Evolutionary conservation across 2,329 filamentous ascomycete genomes (phyloP), one percentile per base, ranked within the genome.

Genomic region (Sarocladium oryzae): DNA sequence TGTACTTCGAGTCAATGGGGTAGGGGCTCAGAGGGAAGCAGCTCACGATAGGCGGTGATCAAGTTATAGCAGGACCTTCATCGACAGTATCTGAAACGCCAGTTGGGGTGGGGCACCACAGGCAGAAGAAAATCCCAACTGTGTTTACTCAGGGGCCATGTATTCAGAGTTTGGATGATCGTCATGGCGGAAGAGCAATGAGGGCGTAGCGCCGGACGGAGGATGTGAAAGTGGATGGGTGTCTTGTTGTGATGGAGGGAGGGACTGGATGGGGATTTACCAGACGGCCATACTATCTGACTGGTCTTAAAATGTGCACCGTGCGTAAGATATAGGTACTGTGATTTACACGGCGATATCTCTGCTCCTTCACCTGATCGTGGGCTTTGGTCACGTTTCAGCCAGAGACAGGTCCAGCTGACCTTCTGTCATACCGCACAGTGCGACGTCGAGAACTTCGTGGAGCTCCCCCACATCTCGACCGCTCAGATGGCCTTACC

Each of bases 121-220:
- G 33, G n/a, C 28, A 30, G 21, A 20, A 23, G 33, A 16, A 16
- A n/a, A 33, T 24, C 32, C 33, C 43, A 16, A 8, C 43, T 10
- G n/a, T 32, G 28, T 33, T 33, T 23, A 13, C 13, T 28, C 40
- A 43, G 40, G 40, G 36, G 21, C 15, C 21, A 6, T 28, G 15
- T n/a, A n/a, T n/a, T n/a, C 40, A 43, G 40, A 43, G 40, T 43
- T 43, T 43, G 21, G 40, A 43, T 43, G 40, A 43, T 43, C 40
- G 23, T 43, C 40, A 13, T 15, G 16, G 26, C n/a, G 40, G 40
- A 16, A 43, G 40, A 13, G 40, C 40, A 43, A 43, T 43, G 20
- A 43, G 40, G 40, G 26, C n/a, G 40, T 8, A 43, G 4, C 40
- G 13, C 40, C 40, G 37, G 18, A 20, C 16, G 20, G 21, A 43